Evolutionary conservation across 1,284 basidiomycete genomes (phyloP), one percentile per base, ranked within the genome.

Genomic region (Trichosporon inkin): DNA sequence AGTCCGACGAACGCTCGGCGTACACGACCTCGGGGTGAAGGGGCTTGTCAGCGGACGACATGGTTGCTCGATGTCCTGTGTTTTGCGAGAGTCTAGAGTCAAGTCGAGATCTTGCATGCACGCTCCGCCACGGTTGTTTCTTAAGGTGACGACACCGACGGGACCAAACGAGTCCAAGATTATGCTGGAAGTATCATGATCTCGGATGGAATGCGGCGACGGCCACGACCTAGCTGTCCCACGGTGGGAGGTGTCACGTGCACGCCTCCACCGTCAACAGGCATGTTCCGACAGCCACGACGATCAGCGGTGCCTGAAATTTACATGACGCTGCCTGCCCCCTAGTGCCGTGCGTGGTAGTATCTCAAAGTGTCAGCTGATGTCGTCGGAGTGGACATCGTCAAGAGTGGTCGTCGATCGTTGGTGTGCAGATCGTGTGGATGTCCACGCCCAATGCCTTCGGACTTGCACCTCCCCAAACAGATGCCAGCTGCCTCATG

Each of bases 11-110:
- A 68, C 92, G 85, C 79, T 96, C 91, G 54, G 92, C 92, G 90
- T 92, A 96, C 3, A 90, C 82, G 57, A 94, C 81, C 80, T 95
- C 90, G 47, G 92, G 91, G 79, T 92, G 89, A 63, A 77, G 66
- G 63, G 71, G 70, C 51, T 64, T 66, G 58, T 63, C 52, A 24
- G 39, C 32, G 35, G 58, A 54, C 36, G 74, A 67, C 75, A 76
- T 77, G 58, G 58, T 55, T 49, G 44, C 44, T 22, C 24, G 22
- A 16, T 28, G 24, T 49, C 16, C 14, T 17, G n/a, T 49, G 44
- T 28, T 49, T 49, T 49, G 44, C 22, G 11, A 24, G n/a, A 28
- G 24, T 11, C 44, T 28, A 28, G 44, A 49, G n/a, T 14, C 44
- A 32, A 32, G 28, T 32, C 28, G 7, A 32, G 22, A 3, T 4